Evolutionary conservation across 768 basidiomycete genomes (phyloP).

Genomic region (Gyrodon lividus): DNA sequence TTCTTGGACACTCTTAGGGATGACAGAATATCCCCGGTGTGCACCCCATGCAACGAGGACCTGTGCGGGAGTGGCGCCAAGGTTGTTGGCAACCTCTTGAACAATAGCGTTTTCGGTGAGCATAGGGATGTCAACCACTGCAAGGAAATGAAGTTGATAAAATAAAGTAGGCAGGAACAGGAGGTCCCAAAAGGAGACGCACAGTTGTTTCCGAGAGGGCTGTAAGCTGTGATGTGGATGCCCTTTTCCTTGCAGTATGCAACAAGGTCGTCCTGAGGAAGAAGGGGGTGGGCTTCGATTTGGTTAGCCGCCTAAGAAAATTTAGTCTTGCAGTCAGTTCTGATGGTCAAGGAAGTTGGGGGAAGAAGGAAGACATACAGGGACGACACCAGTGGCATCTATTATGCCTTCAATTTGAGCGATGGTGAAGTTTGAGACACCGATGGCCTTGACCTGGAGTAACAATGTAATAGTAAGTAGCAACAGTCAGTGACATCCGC

Average conservation of each 20-base stretch:
- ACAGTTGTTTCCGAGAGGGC: conserved; percentile 82
- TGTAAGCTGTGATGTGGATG: conserved; percentile 71
- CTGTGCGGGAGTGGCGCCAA: conserved; percentile 71
- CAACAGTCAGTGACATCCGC: background rate
- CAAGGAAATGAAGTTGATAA: conserved; percentile 1
- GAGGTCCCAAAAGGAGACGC: conserved; percentile 19
- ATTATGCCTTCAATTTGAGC: conserved; percentile 65
- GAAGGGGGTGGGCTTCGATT: conserved; percentile 78
- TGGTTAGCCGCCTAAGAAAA: conserved; percentile 63
- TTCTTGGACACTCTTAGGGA: conserved; percentile 79
- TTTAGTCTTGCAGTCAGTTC: background rate
- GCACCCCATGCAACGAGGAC: conserved; percentile 82
- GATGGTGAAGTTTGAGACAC: conserved; percentile 81
- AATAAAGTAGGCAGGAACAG: background rate
- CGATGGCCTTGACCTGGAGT: conserved; percentile 60
- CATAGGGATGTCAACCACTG: conserved; percentile 60
- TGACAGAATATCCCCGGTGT: conserved; percentile 74
- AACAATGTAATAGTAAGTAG: conserved; percentile 2
- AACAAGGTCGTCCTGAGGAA: conserved; percentile 73
- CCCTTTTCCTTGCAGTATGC: conserved; percentile 65
- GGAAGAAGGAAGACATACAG: conserved; percentile 40
- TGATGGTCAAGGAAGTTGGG: background rate
- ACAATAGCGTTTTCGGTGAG: conserved; percentile 68
- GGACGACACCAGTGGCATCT: conserved; percentile 67
- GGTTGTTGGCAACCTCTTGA: conserved; percentile 57